Percentiles rank a stretch among this genome's conserved stretches.
These are phyloP conservation scores for Grosmannia huntii DNA, from an alignment of 2,329 filamentous ascomycete genomes.

Conservation along the genomic window DNA sequence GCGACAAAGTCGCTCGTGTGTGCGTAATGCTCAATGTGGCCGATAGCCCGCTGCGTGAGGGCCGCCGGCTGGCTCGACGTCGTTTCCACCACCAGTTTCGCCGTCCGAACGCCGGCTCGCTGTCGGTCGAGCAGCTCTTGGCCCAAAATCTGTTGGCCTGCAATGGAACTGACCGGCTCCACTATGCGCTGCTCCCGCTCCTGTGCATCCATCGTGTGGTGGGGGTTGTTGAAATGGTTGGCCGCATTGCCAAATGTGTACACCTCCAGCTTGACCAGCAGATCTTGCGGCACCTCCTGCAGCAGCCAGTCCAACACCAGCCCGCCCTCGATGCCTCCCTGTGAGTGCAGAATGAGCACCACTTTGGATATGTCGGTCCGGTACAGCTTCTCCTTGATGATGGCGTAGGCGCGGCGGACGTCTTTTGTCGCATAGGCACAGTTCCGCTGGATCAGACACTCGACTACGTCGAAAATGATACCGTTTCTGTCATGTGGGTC, in stretches of 20 bases:
- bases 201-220: slow-evolving; percentile 36
- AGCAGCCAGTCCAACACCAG: slow-evolving; percentile 67
- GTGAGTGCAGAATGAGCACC: slow-evolving; percentile 62
- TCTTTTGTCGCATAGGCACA: slow-evolving; percentile 60
- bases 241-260: slow-evolving; percentile 70
- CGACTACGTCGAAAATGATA: slow-evolving; percentile 62
- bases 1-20: slow-evolving; percentile 64
- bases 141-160: neutral
- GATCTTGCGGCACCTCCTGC: slow-evolving; percentile 53
- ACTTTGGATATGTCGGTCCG: slow-evolving; percentile 52
- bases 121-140: neutral
- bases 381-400: slow-evolving; percentile 51
- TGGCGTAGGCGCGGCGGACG: slow-evolving; percentile 46
- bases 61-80: slow-evolving; percentile 23
- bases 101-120: neutral
- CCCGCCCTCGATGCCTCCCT: slow-evolving; percentile 63
- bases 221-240: slow-evolving; percentile 72
- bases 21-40: slow-evolving; percentile 69
- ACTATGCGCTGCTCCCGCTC: slow-evolving; percentile 10
- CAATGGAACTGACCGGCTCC: neutral
- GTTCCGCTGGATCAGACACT: slow-evolving; percentile 66
- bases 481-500: slow-evolving; percentile 27
- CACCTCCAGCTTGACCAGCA: slow-evolving; percentile 58
- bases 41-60: slow-evolving; percentile 40
- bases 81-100: slow-evolving; percentile 14